Conservation (phyloP, 2,329 filamentous ascomycete species). For the Cyphellophora europaea region DNA sequence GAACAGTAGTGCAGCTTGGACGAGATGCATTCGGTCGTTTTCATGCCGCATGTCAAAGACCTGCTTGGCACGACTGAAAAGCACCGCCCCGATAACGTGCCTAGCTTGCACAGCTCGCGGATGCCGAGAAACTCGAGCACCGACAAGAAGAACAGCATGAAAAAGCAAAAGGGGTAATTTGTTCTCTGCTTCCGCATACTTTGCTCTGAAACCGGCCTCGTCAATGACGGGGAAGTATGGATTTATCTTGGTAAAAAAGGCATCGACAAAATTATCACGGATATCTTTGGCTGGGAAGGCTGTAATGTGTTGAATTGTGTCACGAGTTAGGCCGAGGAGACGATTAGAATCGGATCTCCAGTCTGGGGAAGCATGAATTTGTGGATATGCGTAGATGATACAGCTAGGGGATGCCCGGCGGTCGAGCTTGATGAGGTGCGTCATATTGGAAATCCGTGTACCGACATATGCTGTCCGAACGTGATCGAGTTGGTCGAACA, state of each 20-base stretch:
- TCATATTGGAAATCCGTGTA: too few relatives aligned
- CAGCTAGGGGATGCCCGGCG: too few relatives aligned
- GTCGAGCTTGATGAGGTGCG: too few relatives aligned
- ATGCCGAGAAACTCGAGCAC: slow-evolving; percentile 38
- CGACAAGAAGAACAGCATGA: slow-evolving; percentile 42
- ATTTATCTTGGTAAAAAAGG: slow-evolving; percentile 44
- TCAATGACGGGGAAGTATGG: slow-evolving; percentile 45
- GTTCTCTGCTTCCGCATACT: slow-evolving; percentile 37
- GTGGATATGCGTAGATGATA: too few relatives aligned
- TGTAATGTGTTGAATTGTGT: too few relatives aligned
- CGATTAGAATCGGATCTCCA: too few relatives aligned
- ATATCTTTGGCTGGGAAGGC: slow-evolving; percentile 5
- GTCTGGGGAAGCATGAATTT: too few relatives aligned
- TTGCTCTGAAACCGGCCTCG: slow-evolving; percentile 42
- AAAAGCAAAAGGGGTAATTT: slow-evolving; percentile 40
- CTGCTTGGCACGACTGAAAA: slow-evolving; percentile 45
- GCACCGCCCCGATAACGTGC: slow-evolving; percentile 36
- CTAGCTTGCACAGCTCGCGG: slow-evolving; percentile 25
- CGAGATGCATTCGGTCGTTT: slow-evolving; percentile 42
- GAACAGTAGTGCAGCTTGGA: slow-evolving; percentile 46
- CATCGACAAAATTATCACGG: slow-evolving; percentile 36
- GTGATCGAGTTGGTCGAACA: too few relatives aligned
- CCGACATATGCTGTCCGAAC: too few relatives aligned
- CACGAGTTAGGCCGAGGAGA: too few relatives aligned
- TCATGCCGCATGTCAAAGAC: slow-evolving; percentile 46